Conservation (phyloP, 2,329 filamentous ascomycete genomes). For the Nemania bipapillata region DNA sequence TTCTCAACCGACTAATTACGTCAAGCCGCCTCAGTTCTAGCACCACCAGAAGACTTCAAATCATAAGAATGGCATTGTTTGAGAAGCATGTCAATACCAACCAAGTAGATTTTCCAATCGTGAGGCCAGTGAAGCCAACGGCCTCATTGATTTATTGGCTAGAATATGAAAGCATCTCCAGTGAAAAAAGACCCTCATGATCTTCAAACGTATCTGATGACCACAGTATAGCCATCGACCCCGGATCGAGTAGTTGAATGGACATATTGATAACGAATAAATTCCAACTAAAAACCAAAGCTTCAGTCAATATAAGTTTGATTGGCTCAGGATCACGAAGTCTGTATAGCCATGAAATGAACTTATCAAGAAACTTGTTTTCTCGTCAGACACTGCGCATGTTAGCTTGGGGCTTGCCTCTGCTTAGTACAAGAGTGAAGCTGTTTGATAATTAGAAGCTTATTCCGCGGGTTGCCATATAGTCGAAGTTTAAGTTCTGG, state of each 20-base stretch:
- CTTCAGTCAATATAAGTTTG: conserved; percentile 16
- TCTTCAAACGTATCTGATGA: neutral
- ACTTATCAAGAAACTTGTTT: neutral
- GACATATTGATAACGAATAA: neutral
- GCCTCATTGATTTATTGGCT: conserved; percentile 25
- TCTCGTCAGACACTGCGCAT: conserved; percentile 18
- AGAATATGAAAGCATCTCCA: neutral
- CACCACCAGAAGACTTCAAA: conserved; percentile 13
- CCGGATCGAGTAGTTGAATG: neutral
- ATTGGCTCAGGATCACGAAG: neutral
- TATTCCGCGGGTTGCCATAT: neutral
- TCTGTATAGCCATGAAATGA: neutral
- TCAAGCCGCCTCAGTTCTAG: conserved; percentile 16
- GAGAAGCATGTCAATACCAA: neutral
- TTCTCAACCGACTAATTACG: conserved; percentile 1
- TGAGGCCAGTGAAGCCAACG: neutral
- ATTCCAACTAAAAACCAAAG: neutral
- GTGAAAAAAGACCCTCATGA: neutral
- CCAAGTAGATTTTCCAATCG: neutral
- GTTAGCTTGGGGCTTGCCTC: neutral
- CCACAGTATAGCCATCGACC: neutral
- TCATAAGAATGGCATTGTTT: too few relatives aligned
- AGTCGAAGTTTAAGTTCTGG: neutral
- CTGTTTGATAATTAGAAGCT: neutral
- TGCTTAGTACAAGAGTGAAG: conserved; percentile 21